Percentiles rank a stretch among this genome's conserved stretches.
These are phyloP conservation scores for Candida wancherniae DNA, from an alignment of 805 yeast genomes.

Conservation along the genomic window DNA sequence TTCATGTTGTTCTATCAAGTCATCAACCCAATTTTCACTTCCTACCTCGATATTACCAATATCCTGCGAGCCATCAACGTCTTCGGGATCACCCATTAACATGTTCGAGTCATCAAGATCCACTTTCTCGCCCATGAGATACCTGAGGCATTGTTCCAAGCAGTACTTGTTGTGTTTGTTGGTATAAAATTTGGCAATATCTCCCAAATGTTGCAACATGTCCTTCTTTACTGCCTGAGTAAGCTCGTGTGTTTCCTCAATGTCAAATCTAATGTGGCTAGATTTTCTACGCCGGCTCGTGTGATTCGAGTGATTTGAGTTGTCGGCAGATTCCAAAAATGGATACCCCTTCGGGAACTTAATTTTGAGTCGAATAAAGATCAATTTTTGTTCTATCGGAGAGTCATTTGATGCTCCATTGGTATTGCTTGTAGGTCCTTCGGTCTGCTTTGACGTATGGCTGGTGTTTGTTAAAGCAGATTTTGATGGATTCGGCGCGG, in stretches of 20 bases:
- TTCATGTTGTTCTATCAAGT: conserved; percentile 35
- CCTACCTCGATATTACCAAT: conserved; percentile 30
- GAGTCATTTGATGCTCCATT: no score
- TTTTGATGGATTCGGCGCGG: no score
- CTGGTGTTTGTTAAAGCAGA: no score
- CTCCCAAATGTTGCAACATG: conserved; percentile 47
- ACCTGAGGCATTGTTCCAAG: conserved; percentile 74
- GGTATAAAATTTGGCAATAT: conserved; percentile 54
- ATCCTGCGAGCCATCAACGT: conserved; percentile 21
- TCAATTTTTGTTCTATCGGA: conserved; percentile 37
- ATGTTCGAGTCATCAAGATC: conserved; percentile 35
- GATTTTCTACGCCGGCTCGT: conserved; percentile 10
- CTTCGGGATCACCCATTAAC: conserved; percentile 18
- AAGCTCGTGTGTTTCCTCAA: conserved; percentile 79
- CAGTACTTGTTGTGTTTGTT: conserved; percentile 56
- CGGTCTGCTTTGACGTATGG: no score
- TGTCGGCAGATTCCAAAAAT: conserved; percentile 40
- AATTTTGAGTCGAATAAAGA: conserved; percentile 68
- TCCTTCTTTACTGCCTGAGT: conserved; percentile 44
- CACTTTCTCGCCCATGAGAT: conserved; percentile 73
- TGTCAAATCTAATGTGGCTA: conserved; percentile 40
- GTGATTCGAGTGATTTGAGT: background rate
- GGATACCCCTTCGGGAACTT: conserved; percentile 76
- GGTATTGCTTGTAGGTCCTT: no score
- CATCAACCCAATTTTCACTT: conserved; percentile 41